Base-by-base conservation (phyloP, 305 asterid species). In the Rubia occidens region DNA sequence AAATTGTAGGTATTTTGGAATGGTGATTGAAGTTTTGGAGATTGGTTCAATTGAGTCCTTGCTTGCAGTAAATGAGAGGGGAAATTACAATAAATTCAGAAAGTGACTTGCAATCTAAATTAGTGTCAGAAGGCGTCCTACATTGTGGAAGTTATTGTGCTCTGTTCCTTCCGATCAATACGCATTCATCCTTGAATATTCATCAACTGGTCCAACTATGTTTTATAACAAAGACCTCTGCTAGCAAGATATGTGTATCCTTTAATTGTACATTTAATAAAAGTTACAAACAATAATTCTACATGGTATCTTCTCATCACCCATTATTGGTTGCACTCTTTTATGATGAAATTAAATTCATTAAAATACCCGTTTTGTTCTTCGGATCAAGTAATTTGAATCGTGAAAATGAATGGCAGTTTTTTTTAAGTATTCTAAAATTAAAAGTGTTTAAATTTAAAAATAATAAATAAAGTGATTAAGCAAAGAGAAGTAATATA, bases 61-160 rank as follows among this genome's bases (percentile, higher is more conserved):
- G 14, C 14, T 1, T 14, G 55, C 55, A 51, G 63, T 8, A 58
- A 3, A 21, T 20, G 35, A 9, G 63, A 9, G 35, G 5, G 2
- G 1, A 24, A 18, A 20, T 21, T 60, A 60, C 65, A 26, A 11
- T 60, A 60, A 44, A 70, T 70, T 60, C 39, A 13, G 67, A 45
- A 44, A 29, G 45, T 58, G 73, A 69, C 58, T 10, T 54, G 20
- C 37, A 54, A 40, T 42, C 35, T 39, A 15, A 42, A 51, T 51
- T 51, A 51, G 56, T 51, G 56, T 51, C 56, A 51, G 56, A 51
- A 51, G 15, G 55, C 55, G 55, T 49, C 55, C 55, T 49, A 49
- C 55, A 49, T 14, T 49, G 21, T 15, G 15, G 9, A 51, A 51
- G 56, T 51, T 51, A 51, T 51, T 51, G 56, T 51, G 56, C 21